Evolutionary conservation across 495 filamentous ascomycete genomes (phyloP), one percentile per base, ranked within the genome.

Genomic region (Chaetomium tenue): DNA sequence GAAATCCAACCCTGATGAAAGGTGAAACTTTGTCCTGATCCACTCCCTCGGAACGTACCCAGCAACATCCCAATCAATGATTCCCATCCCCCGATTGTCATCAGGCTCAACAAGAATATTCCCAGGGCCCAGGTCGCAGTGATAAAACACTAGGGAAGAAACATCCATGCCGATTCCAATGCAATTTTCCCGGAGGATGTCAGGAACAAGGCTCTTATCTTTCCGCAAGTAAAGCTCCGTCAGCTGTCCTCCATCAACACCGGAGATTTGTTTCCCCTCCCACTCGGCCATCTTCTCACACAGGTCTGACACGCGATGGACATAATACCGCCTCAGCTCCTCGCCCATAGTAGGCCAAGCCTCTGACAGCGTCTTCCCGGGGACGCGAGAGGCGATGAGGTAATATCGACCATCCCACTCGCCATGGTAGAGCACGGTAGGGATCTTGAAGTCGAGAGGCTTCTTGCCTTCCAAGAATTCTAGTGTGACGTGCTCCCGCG

Each of bases 11-110:
- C 66, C 60, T 6, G 33, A 48, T 2, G 63, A 65, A 5, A 68
- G 23, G 18, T 55, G 33, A 20, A 65, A 60, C 59, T 68, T 68
- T 25, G 63, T 68, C 33, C 54, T 44, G 16, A 68, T 40, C 66
- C 66, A 68, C 22, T 68, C 63, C 33, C 47, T 68, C 0, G 66
- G 63, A 8, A 65, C 59, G 25, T 65, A 65, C 22, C 63, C 66
- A 12, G 60, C 58, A 20, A 44, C 44, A 26, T 68, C 66, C 63
- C 66, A 65, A 40, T 68, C 58, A 15, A 68, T 63, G 18, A 60
- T 65, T 0, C 63, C 66, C 6, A 68, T 40, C 15, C 30, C 20
- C 0, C 63, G 12, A 7, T 22, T 63, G 1, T 20, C 63, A 33
- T 33, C 30, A 2, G 59, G 46, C 2, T 63, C 58, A 3, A 65